Base-by-base conservation (phyloP, 2,329 filamentous ascomycete species). In the Verticillium dahliae region DNA sequence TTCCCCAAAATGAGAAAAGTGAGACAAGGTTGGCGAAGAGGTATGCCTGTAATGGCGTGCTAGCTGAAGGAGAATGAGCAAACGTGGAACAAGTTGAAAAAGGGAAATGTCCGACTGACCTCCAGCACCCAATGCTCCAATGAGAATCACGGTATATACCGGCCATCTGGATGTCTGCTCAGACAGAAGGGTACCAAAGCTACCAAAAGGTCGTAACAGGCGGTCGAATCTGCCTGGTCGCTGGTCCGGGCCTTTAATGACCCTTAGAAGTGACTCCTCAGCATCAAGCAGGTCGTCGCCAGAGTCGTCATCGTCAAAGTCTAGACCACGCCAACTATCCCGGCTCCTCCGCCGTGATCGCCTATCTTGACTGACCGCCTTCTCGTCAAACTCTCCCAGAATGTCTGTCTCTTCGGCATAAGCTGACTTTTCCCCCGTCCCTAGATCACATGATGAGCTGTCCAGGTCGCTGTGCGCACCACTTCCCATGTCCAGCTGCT, bases 21-120 rank as follows among this genome's bases (percentile, higher is more conserved):
- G 64, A 63, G 0, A 72, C 56, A 9, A 69, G 67, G 34, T 72
- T 66, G 2, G 70, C 65, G 56, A 72, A 70, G 2, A 75, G 65
- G 69, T 69, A 71, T 2, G 71, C 69, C 41, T 72, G 70, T 1
- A 72, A 31, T 0, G 70, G 70, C 0, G 69, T 72, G 10, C 61
- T 69, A 6, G 68, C 63, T 11, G 68, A 4, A 50, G 2, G 45
- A n/a, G 45, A 3, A 10, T 50, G 3, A 50, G n/a, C 22, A 2
- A 10, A 3, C n/a, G 6, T n/a, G 1, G 6, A 27, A 50, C 4
- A 9, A 4, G 39, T n/a, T 10, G 18, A 11, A 18, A 3, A 13
- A 2, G 13, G 45, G 18, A 10, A 10, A 27, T 11, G 27, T 4
- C 27, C 27, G 18, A 50, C 45, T 50, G 45, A 50, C 45, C 45